These are phyloP conservation scores for Botrytis squamosa DNA, from an alignment of 2,329 filamentous ascomycete species.

Conservation along the genomic window DNA sequence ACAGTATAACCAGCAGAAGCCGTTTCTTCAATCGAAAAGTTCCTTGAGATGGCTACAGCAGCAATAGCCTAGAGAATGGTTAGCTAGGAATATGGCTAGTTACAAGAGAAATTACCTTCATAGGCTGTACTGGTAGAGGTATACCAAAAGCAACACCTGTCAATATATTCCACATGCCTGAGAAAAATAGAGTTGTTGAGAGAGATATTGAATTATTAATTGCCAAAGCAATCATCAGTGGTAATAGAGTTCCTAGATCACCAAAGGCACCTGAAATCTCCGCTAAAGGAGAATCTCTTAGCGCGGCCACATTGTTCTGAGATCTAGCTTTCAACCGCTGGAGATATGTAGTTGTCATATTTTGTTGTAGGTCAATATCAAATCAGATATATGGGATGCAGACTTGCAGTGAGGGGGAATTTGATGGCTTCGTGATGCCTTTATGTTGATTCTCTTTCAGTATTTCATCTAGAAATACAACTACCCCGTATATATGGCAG, in stretches of 20 bases:
- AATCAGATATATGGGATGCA: background rate
- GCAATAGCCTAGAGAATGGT: constrained; percentile 72
- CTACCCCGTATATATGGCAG: background rate
- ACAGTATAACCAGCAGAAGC: constrained; percentile 84
- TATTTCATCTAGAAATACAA: background rate
- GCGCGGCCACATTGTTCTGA: constrained; percentile 54
- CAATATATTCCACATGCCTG: constrained; percentile 79
- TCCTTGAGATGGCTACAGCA: constrained; percentile 75
- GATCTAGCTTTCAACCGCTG: constrained; percentile 23
- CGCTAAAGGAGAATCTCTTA: constrained; percentile 56
- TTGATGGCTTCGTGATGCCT: background rate
- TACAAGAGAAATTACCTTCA: constrained; percentile 52
- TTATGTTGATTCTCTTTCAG: background rate
- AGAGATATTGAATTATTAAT: constrained; percentile 76
- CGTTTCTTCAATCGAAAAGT: constrained; percentile 66
- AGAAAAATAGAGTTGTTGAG: constrained; percentile 81
- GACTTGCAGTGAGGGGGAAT: background rate
- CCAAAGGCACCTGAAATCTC: constrained; percentile 89
- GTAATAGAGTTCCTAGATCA: constrained; percentile 85
- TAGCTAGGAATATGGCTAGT: constrained; percentile 20
- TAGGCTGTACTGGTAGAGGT: constrained; percentile 88
- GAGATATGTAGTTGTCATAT: constrained; percentile 6
- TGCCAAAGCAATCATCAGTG: constrained; percentile 83
- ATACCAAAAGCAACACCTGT: constrained; percentile 84
- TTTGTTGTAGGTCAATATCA: background rate